Percentiles rank a stretch among this genome's conserved stretches.
phyloP scores from a whole-genome alignment of 2,329 filamentous ascomycete genomes.

The Beauveria rudraprayagi region DNA sequence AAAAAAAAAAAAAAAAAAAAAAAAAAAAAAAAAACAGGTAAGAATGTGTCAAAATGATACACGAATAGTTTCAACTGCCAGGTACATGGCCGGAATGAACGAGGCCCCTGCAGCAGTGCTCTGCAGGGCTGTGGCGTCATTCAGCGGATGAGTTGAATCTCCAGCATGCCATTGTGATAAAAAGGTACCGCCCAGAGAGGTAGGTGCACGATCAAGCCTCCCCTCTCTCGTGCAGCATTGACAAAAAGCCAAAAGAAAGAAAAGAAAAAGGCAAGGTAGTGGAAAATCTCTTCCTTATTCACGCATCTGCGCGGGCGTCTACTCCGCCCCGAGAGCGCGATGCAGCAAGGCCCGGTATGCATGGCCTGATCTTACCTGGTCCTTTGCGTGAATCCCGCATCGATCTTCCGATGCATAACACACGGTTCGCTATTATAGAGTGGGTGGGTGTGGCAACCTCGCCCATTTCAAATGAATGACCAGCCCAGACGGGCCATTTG shows the following conservation, averaged over 20 bases:
- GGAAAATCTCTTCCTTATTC: neutral
- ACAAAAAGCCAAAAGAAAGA: neutral
- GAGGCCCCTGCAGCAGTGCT: neutral
- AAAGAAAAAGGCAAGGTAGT: neutral
- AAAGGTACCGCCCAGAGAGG: constrained; percentile 1
- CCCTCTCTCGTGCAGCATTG: neutral
- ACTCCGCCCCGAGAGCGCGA: neutral
- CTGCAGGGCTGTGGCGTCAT: neutral
- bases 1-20: neutral
- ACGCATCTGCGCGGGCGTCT: neutral
- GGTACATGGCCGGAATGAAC: neutral
- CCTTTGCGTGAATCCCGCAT: constrained; percentile 2
- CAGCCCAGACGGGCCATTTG: no score
- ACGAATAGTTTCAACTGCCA: neutral
- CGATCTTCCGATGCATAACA: constrained; percentile 9
- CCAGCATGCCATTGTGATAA: neutral
- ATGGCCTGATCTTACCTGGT: constrained; percentile 7
- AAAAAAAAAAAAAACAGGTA: neutral
- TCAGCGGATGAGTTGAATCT: neutral
- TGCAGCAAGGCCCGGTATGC: neutral
- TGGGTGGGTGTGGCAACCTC: neutral
- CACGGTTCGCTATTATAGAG: constrained; percentile 1
- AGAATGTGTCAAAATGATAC: neutral
- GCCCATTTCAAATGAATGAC: no score
- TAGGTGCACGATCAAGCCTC: neutral